phyloP scores from a whole-genome alignment of 495 filamentous ascomycete species.

The Lasiosphaeria miniovina region DNA sequence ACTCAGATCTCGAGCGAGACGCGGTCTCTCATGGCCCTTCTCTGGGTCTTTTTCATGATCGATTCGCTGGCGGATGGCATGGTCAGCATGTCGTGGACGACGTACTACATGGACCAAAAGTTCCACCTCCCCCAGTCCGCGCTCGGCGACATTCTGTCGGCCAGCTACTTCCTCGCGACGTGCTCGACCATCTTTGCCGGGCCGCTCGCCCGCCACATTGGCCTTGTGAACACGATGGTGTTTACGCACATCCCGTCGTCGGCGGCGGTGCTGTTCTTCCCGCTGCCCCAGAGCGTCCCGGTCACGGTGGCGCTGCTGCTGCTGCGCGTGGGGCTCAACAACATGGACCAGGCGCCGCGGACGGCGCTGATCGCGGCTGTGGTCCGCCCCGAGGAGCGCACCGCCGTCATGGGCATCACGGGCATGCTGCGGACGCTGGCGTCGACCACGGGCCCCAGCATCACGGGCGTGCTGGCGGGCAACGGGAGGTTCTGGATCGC shows the following conservation, averaged over 20 bases:
- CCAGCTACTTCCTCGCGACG: constrained; percentile 31
- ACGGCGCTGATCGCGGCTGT: constrained; percentile 77
- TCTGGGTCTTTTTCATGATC: constrained; percentile 73
- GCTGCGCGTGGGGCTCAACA: constrained; percentile 54
- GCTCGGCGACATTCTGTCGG: constrained; percentile 42
- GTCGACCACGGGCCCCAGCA: constrained; percentile 62
- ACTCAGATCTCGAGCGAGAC: constrained; percentile 56
- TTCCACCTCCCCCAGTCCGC: constrained; percentile 65
- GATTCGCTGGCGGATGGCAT: constrained; percentile 80
- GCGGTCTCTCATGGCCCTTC: constrained; percentile 58
- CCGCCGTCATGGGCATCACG: constrained; percentile 74
- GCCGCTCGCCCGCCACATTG: constrained; percentile 71
- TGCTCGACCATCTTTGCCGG: constrained; percentile 67
- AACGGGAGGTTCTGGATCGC: constrained; percentile 66
- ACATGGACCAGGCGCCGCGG: constrained; percentile 81
- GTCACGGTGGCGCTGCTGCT: constrained; percentile 62
- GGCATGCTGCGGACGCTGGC: constrained; percentile 66
- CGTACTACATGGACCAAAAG: constrained; percentile 75
- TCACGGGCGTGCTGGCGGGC: constrained; percentile 69
- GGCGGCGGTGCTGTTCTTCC: constrained; percentile 40
- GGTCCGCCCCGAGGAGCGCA: constrained; percentile 70
- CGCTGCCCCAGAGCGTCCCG: constrained; percentile 35
- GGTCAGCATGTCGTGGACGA: constrained; percentile 67
- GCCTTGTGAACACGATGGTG: constrained; percentile 63
- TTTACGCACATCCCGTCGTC: constrained; percentile 47